Evolutionary conservation across 129 eudicot species (phyloP), one percentile per base, ranked within the genome.

Genomic region (Flaveria bidentis): DNA sequence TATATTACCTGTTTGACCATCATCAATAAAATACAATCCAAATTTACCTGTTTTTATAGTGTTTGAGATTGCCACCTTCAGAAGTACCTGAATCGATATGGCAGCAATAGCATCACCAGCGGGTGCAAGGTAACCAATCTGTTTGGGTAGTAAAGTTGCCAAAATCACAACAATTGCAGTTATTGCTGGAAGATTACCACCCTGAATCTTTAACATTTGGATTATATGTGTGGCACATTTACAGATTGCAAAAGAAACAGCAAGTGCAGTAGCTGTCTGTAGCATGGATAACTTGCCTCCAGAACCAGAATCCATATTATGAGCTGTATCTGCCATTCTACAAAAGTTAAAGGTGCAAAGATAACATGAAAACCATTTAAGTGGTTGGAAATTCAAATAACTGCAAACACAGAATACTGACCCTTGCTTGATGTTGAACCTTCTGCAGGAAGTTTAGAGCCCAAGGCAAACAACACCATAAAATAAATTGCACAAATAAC

Each of bases 401-500:
- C 26, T 42, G 71, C 74, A 63, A 52, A 25, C 33, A 8, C 49
- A 17, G 42, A 46, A 8, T 49, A 51, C 88, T 55, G 80, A 87
- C 97, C 83, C 17, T 57, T 74, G 64, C 76, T 74, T 22, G 66
- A 20, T 20, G 76, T 44, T 25, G 86, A 78, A 69, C 84, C 74
- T 83, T 92, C 98, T 49, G 90, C 63, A 75, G 96, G 90, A 79
- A 86, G 66, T 86, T 82, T 90, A 49, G 94, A 92, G 74, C 92
- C 93, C 73, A 92, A 81, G 16, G 88, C 83, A 88, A 92, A 92
- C 74, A 90, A 76, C 47, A 80, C 81, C 80, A 90, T 76, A 77
- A 90, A 92, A 85, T 88, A 90, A 49, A 88, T 25, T 18, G 94
- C 98, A 77, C 94, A 88, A 1, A 92, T 85, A 41, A 92, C 96